Evolutionary conservation across 129 eudicot genomes (phyloP), one percentile per base, ranked within the genome.

Genomic region (Escallonia herrerae): DNA sequence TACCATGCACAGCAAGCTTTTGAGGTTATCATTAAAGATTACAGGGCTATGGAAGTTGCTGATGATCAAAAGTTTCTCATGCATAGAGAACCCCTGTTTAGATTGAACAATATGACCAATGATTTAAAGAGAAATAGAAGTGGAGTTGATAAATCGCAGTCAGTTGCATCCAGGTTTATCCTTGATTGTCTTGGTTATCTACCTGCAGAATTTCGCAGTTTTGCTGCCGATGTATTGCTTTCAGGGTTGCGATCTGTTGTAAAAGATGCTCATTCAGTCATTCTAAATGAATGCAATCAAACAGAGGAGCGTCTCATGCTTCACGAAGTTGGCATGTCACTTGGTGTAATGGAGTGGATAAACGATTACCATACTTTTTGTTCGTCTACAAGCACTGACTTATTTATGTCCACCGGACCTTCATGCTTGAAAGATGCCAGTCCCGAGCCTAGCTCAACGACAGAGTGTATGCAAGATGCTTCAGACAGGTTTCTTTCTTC

Each of bases 311-410:
- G 87, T 44, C 59, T 82, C 75, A 80, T 93, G 83, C 77, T 93
- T 68, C 96, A 83, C 70, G 95, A 86, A 64, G 77, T 88, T 5
- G 98, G 98, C n/a, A 72, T 85, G 45, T 73, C 75, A 46, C 84
- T 93, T 40, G 98, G 98, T 61, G 61, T 93, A 56, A 59, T 77
- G 68, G 98, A 93, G 65, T 93, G 96, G 98, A 67, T 86, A 40
- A 64, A 85, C 66, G 91, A 83, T 73, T 75, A 71, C 54, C 72
- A 78, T 52, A 14, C 82, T 38, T 78, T 77, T 60, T 46, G 66
- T 72, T 64, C 75, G 49, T 57, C 78, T 46, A 68, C 58, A 50
- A 62, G 56, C 52, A 13, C 58, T 43, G 62, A 69, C 38, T 61
- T 59, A 33, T 59, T 62, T 42, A 22, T 63, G n/a, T 67, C 84